Evolutionary conservation across 1,139 yeast genomes (phyloP), one percentile per base, ranked within the genome.

Genomic region (Debaryomyces psychrophilus): DNA sequence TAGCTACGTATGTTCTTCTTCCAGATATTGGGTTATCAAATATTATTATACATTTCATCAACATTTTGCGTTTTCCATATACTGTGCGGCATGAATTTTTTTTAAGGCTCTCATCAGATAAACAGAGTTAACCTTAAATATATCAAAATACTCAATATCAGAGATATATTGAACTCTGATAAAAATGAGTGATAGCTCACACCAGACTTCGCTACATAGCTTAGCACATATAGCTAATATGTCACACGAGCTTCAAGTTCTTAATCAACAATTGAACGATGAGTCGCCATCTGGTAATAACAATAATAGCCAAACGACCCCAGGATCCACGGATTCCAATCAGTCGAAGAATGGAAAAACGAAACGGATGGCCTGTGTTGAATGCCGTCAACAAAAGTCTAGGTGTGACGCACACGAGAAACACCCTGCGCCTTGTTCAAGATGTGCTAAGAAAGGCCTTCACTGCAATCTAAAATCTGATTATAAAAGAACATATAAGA

Each of bases 311-410:
- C 31, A 28, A 37, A 15, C 14, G 23, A 27, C 29, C 3, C 17
- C 44, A 12, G 34, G 15, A 20, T 15, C 20, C 12, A 25, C 33
- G 15, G 45, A 36, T n/a, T 22, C 35, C 27, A 22, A 27, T 8
- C 46, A 31, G 8, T 49, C 53, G 27, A 64, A 64, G 48, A 36
- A 59, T 3, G 64, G 62, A 4, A 67, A 59, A 46, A 60, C 62
- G 12, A 85, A 84, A 60, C 77, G 85, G 51, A 83, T 90, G 64
- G 98, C 98, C 0, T 93, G 99, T 70, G 90, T 89, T 2, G 97
- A 92, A 61, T 93, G 99, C 62, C 79, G 99, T 15, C 99, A 93
- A 65, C 99, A 93, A 62, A 93, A 93, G 67, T 65, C 93, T 22
- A 81, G 85, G 54, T 93, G 98, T 67, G 95, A 90, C 64, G 96